Percentiles rank a stretch among this genome's conserved stretches.
These are phyloP conservation scores for Fusarium duplospermum DNA, from an alignment of 2,329 filamentous ascomycete species.

Conservation along the genomic window DNA sequence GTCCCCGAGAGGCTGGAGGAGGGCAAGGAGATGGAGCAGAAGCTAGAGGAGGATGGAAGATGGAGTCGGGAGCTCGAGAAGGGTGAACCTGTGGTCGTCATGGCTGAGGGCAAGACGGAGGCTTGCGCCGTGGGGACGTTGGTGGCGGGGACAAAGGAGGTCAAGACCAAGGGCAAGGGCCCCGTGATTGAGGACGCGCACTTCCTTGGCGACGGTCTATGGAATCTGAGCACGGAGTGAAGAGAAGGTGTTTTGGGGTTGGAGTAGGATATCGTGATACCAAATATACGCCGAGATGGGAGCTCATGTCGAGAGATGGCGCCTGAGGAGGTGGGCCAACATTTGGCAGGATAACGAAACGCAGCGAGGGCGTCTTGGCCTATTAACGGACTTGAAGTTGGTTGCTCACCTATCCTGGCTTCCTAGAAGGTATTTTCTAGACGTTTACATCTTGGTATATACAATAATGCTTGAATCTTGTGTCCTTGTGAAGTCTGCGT, in stretches of 20 bases:
- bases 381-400: background rate
- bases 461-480: no score
- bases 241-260: background rate
- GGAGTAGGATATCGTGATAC: constrained; percentile 33
- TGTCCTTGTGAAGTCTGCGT: background rate
- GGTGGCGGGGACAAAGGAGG: constrained; percentile 87
- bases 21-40: constrained; percentile 57
- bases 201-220: constrained; percentile 93
- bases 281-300: constrained; percentile 18
- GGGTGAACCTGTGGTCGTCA: constrained; percentile 87
- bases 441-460: no score
- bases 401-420: no score
- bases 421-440: no score
- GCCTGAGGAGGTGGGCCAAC: background rate
- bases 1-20: constrained; percentile 48
- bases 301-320: background rate
- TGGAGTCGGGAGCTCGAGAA: constrained; percentile 78
- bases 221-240: constrained; percentile 73
- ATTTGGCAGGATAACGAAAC: background rate
- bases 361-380: background rate
- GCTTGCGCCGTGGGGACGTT: constrained; percentile 89
- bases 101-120: constrained; percentile 93
- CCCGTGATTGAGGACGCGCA: constrained; percentile 94
- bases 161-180: constrained; percentile 94
- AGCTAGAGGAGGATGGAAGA: constrained; percentile 60